Evolutionary conservation across 257 asterid genomes (phyloP).

Genomic region (Fraxinus cuspidata): DNA sequence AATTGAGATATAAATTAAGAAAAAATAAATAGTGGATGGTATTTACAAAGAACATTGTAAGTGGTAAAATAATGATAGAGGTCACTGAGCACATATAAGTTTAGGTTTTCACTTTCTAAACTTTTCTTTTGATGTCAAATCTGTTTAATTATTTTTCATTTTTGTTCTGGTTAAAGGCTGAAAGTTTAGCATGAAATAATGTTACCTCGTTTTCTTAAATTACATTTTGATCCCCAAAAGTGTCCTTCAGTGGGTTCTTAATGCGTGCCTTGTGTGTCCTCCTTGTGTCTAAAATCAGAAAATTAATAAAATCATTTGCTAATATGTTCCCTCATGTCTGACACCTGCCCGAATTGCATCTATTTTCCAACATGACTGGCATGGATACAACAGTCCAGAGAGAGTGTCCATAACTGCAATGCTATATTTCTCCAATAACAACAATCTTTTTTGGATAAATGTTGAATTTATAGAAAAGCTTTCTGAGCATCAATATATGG

Average conservation of each 20-base stretch:
- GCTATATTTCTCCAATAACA: neutral
- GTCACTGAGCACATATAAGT: neutral
- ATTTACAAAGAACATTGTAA: neutral
- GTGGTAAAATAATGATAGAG: neutral
- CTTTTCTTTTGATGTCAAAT: no score
- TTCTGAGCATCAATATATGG: neutral
- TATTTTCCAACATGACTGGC: neutral
- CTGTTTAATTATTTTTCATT: no score
- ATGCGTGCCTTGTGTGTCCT: neutral
- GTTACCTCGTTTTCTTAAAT: neutral
- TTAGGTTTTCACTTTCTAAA: neutral
- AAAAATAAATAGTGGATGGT: neutral
- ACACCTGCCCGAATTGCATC: neutral
- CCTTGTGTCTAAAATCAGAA: neutral
- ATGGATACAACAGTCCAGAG: neutral
- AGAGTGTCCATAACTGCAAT: neutral
- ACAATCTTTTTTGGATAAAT: neutral
- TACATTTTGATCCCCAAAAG: neutral
- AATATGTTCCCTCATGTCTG: neutral
- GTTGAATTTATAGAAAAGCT: neutral
- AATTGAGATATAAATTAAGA: neutral
- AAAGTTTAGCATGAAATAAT: neutral
- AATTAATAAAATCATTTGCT: neutral
- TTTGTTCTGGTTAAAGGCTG: neutral
- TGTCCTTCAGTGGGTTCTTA: neutral